phyloP scores from a whole-genome alignment of 78 protist species.

The Planoprotostelium fungivorum region DNA sequence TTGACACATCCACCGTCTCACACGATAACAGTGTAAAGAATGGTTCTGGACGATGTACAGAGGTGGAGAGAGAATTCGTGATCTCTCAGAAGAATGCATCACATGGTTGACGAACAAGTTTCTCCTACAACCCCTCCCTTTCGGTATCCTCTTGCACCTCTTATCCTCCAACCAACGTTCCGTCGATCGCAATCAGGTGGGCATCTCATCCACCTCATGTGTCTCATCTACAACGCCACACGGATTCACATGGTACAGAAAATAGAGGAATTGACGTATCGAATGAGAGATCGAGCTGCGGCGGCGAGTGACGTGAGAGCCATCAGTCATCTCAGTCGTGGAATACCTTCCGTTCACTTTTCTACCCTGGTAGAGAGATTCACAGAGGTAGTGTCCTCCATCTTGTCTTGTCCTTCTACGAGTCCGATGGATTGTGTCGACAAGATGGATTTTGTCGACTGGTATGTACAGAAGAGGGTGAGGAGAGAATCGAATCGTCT shows the following conservation, averaged over 20 bases:
- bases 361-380: not conserved
- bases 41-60: not conserved
- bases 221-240: no score
- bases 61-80: not conserved
- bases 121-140: not conserved
- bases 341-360: not conserved
- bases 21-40: not conserved
- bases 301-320: not conserved
- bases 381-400: not conserved
- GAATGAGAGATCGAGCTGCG: not conserved
- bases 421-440: not conserved
- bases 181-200: no score
- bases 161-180: not conserved
- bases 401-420: not conserved
- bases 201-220: no score
- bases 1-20: no score
- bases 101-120: not conserved
- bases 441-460: not conserved
- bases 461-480: not conserved
- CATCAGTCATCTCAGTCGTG: not conserved
- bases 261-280: no score
- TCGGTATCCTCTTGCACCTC: not conserved
- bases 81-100: not conserved
- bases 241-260: no score
- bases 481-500: no score